phyloP scores from a whole-genome alignment of 1,284 basidiomycete genomes.

The Takashimella koratensis region DNA sequence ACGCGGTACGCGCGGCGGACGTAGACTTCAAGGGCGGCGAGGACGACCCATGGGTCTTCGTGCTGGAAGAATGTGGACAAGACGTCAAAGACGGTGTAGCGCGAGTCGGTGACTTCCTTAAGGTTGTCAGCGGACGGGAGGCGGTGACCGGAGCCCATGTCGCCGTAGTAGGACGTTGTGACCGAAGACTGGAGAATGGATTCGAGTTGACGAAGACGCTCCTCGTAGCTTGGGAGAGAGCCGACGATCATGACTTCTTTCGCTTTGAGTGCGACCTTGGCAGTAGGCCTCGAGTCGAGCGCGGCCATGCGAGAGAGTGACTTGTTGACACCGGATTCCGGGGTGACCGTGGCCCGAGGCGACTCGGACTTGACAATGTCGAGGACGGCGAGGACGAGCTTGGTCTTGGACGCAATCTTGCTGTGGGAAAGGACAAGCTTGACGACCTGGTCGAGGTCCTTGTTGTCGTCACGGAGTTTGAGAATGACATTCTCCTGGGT shows the following conservation, averaged over 20 bases:
- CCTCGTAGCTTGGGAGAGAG: slow-evolving; percentile 95
- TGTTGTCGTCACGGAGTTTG: slow-evolving; percentile 83
- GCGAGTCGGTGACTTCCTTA: slow-evolving; percentile 90
- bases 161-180: slow-evolving; percentile 81
- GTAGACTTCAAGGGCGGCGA: slow-evolving; percentile 95
- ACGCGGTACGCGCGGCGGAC: slow-evolving; percentile 88
- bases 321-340: slow-evolving; percentile 42
- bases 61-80: slow-evolving; percentile 93
- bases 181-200: slow-evolving; percentile 84
- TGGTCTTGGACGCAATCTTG: slow-evolving; percentile 89
- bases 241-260: slow-evolving; percentile 95
- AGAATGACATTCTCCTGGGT: slow-evolving; percentile 88
- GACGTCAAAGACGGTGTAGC: slow-evolving; percentile 96
- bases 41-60: slow-evolving; percentile 73
- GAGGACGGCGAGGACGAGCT: slow-evolving; percentile 77
- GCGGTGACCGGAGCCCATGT: slow-evolving; percentile 64
- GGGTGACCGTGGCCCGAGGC: slow-evolving; percentile 62
- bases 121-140: slow-evolving; percentile 80
- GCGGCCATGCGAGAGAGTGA: slow-evolving; percentile 53
- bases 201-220: slow-evolving; percentile 92
- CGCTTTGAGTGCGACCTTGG: slow-evolving; percentile 86
- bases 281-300: slow-evolving; percentile 81
- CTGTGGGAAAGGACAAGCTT: slow-evolving; percentile 88
- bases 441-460: slow-evolving; percentile 88
- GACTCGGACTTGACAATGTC: slow-evolving; percentile 81